A percentile compares a stretch with the other conserved stretches of the same genome.
phyloP scores from a whole-genome alignment of 2,329 filamentous ascomycete species.

The Aspergillus awamori region DNA sequence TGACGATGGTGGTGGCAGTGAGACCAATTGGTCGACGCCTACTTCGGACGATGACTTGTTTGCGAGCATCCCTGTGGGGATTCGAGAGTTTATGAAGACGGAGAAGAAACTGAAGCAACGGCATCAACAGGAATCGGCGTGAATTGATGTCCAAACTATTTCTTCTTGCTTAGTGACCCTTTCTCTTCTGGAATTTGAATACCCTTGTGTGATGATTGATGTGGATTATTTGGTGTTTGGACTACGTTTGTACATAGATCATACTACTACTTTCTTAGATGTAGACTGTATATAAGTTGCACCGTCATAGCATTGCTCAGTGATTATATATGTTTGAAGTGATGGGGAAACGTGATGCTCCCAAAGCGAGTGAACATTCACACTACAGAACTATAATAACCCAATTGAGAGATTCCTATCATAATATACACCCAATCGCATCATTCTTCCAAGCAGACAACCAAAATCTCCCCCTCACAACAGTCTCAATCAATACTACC shows the following conservation, averaged over 20 bases:
- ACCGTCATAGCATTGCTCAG: not conserved
- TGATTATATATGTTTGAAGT: too few species aligned
- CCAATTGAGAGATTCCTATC: too few species aligned
- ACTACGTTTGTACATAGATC: not conserved
- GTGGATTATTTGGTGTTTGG: not conserved
- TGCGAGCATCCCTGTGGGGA: slow-evolving; percentile 81
- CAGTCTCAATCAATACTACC: not conserved
- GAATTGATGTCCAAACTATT: too few species aligned
- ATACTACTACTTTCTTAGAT: not conserved
- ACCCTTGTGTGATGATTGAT: not conserved
- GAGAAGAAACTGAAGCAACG: slow-evolving; percentile 86
- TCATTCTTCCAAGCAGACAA: too few species aligned
- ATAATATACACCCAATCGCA: too few species aligned
- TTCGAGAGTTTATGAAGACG: slow-evolving; percentile 94
- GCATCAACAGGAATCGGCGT: slow-evolving; percentile 58
- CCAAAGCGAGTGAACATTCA: too few species aligned
- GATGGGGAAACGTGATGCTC: too few species aligned
- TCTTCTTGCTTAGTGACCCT: not conserved
- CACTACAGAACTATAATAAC: too few species aligned
- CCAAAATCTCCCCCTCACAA: too few species aligned
- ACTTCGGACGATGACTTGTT: slow-evolving; percentile 65
- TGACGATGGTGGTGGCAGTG: slow-evolving; percentile 76
- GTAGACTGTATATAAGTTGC: not conserved
- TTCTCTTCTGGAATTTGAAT: not conserved
- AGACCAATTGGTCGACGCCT: slow-evolving; percentile 63